Percentiles rank a stretch among this genome's conserved stretches.
phyloP scores from a whole-genome alignment of 2,329 filamentous ascomycete genomes.

The Polytolypa hystricis region DNA sequence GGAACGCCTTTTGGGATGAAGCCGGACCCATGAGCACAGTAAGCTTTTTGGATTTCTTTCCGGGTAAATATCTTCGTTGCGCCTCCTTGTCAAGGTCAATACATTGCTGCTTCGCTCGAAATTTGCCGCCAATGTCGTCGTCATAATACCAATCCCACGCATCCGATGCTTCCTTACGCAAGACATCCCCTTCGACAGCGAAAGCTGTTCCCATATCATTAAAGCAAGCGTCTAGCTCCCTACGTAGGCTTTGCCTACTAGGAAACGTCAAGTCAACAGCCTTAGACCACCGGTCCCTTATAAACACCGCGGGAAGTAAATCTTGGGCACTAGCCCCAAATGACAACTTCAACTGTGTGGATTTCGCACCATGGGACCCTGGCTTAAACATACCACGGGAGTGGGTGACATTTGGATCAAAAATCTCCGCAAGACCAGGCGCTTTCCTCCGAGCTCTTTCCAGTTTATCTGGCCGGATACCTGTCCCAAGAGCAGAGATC shows the following conservation, averaged over 20 bases:
- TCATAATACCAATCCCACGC: slow-evolving; percentile 46
- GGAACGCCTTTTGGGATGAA: slow-evolving; percentile 32
- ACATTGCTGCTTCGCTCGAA: slow-evolving; percentile 32
- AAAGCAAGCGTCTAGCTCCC: slow-evolving; percentile 17
- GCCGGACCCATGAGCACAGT: slow-evolving; percentile 42
- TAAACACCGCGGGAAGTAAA: slow-evolving; percentile 35
- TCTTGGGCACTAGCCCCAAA: slow-evolving; percentile 43
- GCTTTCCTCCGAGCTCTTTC: slow-evolving; percentile 1
- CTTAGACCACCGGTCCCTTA: slow-evolving; percentile 40
- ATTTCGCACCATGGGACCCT: slow-evolving; percentile 29
- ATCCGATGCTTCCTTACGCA: slow-evolving; percentile 34
- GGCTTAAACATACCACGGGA: slow-evolving; percentile 28
- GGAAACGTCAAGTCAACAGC: slow-evolving; percentile 41
- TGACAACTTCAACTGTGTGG: slow-evolving; percentile 36
- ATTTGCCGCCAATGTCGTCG: slow-evolving; percentile 28
- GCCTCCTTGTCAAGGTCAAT: slow-evolving; percentile 25
- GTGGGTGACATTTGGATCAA: slow-evolving; percentile 20
- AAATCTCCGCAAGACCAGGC: slow-evolving; percentile 13
- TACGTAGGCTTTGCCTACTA: slow-evolving; percentile 28
- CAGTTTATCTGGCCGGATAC: neutral
- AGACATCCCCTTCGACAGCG: slow-evolving; percentile 31
- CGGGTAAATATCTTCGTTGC: slow-evolving; percentile 34
- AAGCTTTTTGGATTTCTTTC: slow-evolving; percentile 21
- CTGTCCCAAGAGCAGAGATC: slow-evolving; percentile 3
- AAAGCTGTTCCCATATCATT: slow-evolving; percentile 33